phyloP scores from a whole-genome alignment of 768 basidiomycete species.

The Chalciporus piperatus region DNA sequence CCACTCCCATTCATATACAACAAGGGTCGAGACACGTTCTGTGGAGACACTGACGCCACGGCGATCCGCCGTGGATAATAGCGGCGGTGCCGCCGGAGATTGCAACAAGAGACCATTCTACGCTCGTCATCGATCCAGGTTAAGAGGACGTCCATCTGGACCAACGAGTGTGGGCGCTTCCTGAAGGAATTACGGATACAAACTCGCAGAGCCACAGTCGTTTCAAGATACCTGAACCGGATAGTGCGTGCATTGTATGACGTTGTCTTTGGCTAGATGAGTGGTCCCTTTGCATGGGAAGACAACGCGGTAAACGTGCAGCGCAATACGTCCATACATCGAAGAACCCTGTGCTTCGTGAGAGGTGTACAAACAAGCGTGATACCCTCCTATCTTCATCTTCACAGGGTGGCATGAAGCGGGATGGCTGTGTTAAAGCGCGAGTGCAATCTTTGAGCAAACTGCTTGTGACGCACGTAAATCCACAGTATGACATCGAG shows the following conservation, averaged over 20 bases:
- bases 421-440: not conserved
- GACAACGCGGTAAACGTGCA: slow-evolving; percentile 25
- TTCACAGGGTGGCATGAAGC: slow-evolving; percentile 8
- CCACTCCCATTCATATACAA: slow-evolving; percentile 21
- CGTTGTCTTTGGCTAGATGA: slow-evolving; percentile 16
- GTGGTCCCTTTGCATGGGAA: slow-evolving; percentile 12
- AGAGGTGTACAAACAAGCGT: not conserved
- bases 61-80: slow-evolving; percentile 21
- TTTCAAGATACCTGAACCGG: not conserved
- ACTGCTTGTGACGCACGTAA: slow-evolving; percentile 12
- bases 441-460: slow-evolving; percentile 4
- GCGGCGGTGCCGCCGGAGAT: slow-evolving; percentile 7
- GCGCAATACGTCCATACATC: slow-evolving; percentile 10
- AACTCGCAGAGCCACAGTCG: slow-evolving; percentile 1
- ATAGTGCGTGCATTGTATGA: slow-evolving; percentile 12
- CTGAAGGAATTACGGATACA: not conserved
- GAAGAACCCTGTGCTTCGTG: slow-evolving; percentile 21
- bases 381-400: slow-evolving; percentile 10
- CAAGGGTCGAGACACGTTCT: slow-evolving; percentile 23
- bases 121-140: slow-evolving; percentile 6
- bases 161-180: not conserved
- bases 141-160: not conserved
- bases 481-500: slow-evolving; percentile 5
- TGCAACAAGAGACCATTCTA: slow-evolving; percentile 6
- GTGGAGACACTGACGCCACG: slow-evolving; percentile 25